Conservation (phyloP, 2,329 filamentous ascomycete species). For the Penicillium sclerotiorum region DNA sequence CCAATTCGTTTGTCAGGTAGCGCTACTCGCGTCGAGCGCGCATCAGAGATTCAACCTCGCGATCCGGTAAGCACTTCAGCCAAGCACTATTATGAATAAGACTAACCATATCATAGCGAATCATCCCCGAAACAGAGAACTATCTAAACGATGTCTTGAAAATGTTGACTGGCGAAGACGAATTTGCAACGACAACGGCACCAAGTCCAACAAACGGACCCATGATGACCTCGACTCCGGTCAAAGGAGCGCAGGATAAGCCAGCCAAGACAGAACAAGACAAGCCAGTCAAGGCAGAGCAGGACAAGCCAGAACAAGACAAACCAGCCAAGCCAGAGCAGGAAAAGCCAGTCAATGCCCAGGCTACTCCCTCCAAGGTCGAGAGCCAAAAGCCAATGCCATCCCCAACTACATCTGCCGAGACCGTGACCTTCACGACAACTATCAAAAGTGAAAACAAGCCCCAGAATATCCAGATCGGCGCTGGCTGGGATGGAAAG, state of each 20-base stretch:
- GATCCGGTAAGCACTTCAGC: constrained; percentile 25
- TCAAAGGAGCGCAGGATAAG: too few relatives aligned
- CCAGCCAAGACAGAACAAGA: too few relatives aligned
- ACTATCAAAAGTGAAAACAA: constrained; percentile 11
- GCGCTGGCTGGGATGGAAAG: constrained; percentile 12
- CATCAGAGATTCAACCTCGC: constrained; percentile 13
- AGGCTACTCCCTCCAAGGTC: background rate
- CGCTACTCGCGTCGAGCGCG: background rate
- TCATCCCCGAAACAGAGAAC: constrained; percentile 23
- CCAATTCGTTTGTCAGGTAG: constrained; percentile 13
- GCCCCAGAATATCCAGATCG: constrained; percentile 20
- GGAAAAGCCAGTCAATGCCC: background rate
- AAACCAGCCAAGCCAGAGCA: background rate
- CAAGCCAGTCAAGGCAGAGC: too few relatives aligned
- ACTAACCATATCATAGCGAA: constrained; percentile 20
- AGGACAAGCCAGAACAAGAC: too few relatives aligned
- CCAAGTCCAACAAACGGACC: background rate
- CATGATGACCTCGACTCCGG: too few relatives aligned
- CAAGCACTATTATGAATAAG: too few relatives aligned
- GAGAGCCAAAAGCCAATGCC: background rate
- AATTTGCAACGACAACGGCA: too few relatives aligned
- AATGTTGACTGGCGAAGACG: too few relatives aligned
- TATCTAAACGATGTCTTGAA: constrained; percentile 21
- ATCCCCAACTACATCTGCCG: constrained; percentile 9
- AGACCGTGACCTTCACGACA: constrained; percentile 12